phyloP scores from a whole-genome alignment of 345 rosid species.

The Eucalyptus virginea region DNA sequence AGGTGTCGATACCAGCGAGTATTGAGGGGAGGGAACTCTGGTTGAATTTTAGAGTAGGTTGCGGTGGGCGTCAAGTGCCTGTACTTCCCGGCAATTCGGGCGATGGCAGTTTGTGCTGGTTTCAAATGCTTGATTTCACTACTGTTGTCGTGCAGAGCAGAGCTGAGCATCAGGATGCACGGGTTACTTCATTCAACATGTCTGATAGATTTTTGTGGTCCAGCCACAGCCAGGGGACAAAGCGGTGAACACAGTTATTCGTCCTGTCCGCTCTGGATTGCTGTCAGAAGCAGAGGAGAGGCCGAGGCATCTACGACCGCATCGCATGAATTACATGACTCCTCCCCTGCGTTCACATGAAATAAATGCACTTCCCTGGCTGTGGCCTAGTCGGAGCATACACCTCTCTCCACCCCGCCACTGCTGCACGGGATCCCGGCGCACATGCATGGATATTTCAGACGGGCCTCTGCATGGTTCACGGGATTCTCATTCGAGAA shows the following conservation, averaged over 20 bases:
- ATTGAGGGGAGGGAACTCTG: neutral
- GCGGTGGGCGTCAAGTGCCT: neutral
- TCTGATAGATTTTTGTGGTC: neutral
- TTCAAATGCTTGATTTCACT: neutral
- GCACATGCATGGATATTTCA: neutral
- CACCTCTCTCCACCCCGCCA: neutral
- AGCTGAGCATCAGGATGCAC: neutral
- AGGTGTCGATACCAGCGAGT: neutral
- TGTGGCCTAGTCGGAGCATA: neutral
- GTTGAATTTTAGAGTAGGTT: neutral
- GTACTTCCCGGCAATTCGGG: neutral
- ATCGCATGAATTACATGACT: neutral
- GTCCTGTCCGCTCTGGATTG: neutral
- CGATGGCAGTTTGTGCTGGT: neutral
- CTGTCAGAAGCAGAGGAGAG: neutral
- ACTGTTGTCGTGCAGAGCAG: neutral
- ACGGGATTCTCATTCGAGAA: neutral
- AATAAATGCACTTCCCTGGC: neutral
- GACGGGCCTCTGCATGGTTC: neutral
- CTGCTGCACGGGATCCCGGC: neutral
- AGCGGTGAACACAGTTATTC: neutral
- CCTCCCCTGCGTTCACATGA: neutral
- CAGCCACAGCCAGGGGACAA: neutral
- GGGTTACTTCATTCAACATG: neutral
- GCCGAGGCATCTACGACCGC: neutral